Conservation (phyloP, 805 yeast genomes). For the Pichia nakasei region DNA sequence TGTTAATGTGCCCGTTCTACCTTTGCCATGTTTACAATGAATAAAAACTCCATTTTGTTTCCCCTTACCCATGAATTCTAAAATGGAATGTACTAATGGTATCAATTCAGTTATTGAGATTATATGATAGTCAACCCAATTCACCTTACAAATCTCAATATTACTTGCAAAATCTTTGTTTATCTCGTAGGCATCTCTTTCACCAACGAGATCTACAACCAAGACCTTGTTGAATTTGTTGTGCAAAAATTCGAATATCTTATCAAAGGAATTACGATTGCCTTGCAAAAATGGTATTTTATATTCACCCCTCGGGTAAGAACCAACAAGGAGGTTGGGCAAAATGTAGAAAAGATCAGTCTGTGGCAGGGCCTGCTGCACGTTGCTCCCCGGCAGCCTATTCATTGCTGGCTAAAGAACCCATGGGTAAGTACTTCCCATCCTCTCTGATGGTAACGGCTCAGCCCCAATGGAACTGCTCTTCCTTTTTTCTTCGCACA, state of each 20-base stretch:
- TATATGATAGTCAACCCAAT: slow-evolving; percentile 73
- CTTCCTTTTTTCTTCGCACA: no score
- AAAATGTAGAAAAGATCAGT: slow-evolving; percentile 64
- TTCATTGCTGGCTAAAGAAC: no score
- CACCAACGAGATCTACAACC: slow-evolving; percentile 39
- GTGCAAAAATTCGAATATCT: slow-evolving; percentile 38
- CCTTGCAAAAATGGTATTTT: background rate
- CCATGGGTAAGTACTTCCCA: no score
- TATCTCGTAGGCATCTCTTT: slow-evolving; percentile 40
- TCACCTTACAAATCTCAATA: slow-evolving; percentile 30
- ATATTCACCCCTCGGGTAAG: slow-evolving; percentile 52
- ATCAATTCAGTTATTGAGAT: slow-evolving; percentile 53
- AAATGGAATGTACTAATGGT: slow-evolving; percentile 36
- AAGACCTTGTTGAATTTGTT: slow-evolving; percentile 42
- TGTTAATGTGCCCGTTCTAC: slow-evolving; percentile 73
- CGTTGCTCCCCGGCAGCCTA: background rate
- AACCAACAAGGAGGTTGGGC: slow-evolving; percentile 57
- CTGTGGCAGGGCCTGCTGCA: slow-evolving; percentile 1
- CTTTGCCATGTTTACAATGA: slow-evolving; percentile 90
- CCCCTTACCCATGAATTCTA: slow-evolving; percentile 31
- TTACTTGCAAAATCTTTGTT: slow-evolving; percentile 26
- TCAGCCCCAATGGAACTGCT: no score
- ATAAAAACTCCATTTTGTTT: slow-evolving; percentile 47
- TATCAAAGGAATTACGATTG: slow-evolving; percentile 6
- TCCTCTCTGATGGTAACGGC: no score